Conservation (phyloP, 2,329 filamentous ascomycete genomes). For the Epichloe bromicola region DNA sequence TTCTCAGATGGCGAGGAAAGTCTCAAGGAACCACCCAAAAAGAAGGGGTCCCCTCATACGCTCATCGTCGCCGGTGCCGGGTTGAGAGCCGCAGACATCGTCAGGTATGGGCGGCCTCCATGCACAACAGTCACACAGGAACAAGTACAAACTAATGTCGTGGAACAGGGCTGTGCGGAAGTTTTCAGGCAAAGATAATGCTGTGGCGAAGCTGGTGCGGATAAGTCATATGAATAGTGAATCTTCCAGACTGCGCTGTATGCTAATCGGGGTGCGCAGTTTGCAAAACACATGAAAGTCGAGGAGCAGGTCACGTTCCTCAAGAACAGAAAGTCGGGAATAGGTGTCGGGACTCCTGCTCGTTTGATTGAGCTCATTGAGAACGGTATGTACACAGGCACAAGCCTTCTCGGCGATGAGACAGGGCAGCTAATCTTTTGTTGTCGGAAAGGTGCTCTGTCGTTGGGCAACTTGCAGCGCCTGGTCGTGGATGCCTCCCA, state of each 20-base stretch:
- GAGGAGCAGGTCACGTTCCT: conserved; percentile 72
- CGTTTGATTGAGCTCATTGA: conserved; percentile 73
- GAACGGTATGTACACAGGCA: conserved; percentile 45
- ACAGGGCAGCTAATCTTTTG: conserved; percentile 1
- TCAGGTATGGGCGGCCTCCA: conserved; percentile 38
- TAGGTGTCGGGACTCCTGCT: conserved; percentile 82
- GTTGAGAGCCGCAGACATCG: conserved; percentile 72
- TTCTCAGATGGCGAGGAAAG: conserved; percentile 44
- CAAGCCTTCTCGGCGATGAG: neutral
- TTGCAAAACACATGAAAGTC: conserved; percentile 96
- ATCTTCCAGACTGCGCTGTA: neutral
- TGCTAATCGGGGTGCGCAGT: conserved; percentile 28
- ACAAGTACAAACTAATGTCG: neutral
- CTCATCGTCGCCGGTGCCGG: conserved; percentile 78
- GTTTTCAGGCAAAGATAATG: conserved; percentile 65
- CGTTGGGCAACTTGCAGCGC: conserved; percentile 56
- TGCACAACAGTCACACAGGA: neutral
- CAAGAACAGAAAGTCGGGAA: conserved; percentile 56
- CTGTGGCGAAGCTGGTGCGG: conserved; percentile 65
- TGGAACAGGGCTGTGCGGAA: conserved; percentile 51
- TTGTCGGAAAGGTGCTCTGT: conserved; percentile 45
- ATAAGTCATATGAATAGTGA: neutral
- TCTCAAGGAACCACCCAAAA: conserved; percentile 51
- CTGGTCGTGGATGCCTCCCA: conserved; percentile 85
- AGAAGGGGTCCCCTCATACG: conserved; percentile 68